Evolutionary conservation across 177 flowering plant genomes (phyloP).

Genomic region (Vitis hybrid): DNA sequence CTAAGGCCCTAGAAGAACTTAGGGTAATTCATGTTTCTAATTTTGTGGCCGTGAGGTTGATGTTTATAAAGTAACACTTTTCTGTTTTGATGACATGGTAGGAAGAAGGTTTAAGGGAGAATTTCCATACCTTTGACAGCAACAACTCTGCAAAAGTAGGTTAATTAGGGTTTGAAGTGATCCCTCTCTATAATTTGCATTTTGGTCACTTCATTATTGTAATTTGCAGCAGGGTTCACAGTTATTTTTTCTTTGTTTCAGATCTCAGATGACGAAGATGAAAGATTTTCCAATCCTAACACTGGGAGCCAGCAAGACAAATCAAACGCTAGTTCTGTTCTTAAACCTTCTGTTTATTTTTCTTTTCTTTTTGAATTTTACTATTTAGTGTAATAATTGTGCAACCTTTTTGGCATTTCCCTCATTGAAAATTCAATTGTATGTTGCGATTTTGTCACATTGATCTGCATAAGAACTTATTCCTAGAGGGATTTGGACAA

Average conservation of each 20-base stretch:
- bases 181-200: neutral
- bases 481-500: neutral
- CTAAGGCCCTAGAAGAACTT: constrained; percentile 58
- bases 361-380: neutral
- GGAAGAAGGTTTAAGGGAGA: constrained; percentile 66
- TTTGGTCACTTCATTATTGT: neutral
- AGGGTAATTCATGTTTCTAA: constrained; percentile 40
- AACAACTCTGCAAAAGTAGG: constrained; percentile 40
- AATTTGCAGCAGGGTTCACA: neutral
- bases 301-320: constrained; percentile 47
- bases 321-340: constrained; percentile 29
- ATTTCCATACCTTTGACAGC: constrained; percentile 16
- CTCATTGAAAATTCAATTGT: no score
- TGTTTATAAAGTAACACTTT: neutral
- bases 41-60: neutral
- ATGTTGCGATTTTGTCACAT: no score
- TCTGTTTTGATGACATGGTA: constrained; percentile 20
- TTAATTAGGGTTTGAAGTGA: neutral
- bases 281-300: constrained; percentile 36
- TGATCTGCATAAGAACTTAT: no score
- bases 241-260: constrained; percentile 11
- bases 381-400: neutral
- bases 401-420: no score
- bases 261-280: constrained; percentile 64
- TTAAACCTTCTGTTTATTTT: constrained; percentile 22